Base-by-base conservation (phyloP, 2,329 filamentous ascomycete genomes). In the Chaetothyriales sp. region DNA sequence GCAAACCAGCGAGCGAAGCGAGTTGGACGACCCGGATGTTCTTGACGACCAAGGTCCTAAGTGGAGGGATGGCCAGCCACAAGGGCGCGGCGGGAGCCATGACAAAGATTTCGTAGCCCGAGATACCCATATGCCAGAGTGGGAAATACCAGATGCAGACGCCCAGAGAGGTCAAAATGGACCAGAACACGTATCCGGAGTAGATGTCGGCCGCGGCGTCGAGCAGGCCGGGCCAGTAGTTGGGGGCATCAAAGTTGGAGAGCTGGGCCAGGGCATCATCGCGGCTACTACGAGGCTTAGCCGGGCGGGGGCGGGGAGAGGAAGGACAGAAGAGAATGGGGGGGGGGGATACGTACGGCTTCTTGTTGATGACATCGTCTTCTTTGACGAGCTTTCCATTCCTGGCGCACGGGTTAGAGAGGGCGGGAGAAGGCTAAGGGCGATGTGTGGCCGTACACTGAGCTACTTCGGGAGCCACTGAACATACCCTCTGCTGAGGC, bases 41-140 rank as follows among this genome's bases (percentile, higher is more conserved):
- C 55, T 77, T 80, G 49, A 84, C 70, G 9, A 86, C 76, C 15
- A 86, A 66, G 43, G 77, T 77, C 54, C 88, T 83, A 18, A 95
- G 54, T 1, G 82, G 73, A 46, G 76, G 76, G 56, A 89, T 83
- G 19, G 76, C 81, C 44, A 98, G 80, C 18, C 97, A 67, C 43
- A 89, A 74, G 0, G 92, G 92, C 4, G 89, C 86, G 49, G 90
- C 68, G 2, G 87, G 90, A 48, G 78, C 80, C 81, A 97, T 84
- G 63, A 98, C 83, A 59, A 94, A 76, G 44, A 82, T 84, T 70
- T 98, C 92, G 65, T 92, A 98, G 56, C 92, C 92, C 3, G 90
- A 97, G 55, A 98, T 94, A 25, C 92, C 92, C 92, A 98, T 98
- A 67, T 95, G 82, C 92, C 92, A 98, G 9, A 98, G 78, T 13